Evolutionary conservation across 164 flowering plant species (phyloP), one percentile per base, ranked within the genome.

Genomic region (Paratinospora sagittata): DNA sequence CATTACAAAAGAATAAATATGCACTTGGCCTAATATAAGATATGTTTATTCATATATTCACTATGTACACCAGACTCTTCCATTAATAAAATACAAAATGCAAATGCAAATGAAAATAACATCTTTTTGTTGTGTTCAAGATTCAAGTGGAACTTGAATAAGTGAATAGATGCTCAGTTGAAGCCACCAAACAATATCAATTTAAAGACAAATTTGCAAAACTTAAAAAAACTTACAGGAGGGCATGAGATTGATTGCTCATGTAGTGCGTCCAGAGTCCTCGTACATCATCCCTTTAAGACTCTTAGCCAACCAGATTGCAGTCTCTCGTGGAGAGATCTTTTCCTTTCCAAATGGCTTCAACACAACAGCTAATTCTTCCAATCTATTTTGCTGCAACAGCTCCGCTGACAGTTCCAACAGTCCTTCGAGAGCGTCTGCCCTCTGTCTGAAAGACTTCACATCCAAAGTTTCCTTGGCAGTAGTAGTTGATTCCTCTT

Each of bases 301-400:
- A 80, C 97, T 92, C 80, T 85, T 95, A 0, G 99, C 97, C 79
- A 95, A 76, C 99, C 99, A 95, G 69, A 95, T 95, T 24, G 99
- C 99, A 1, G 99, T 95, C 81, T 95, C 99, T 77, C 99, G 87
- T 66, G 98, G 96, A 65, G 98, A 92, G 33, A 93, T 97, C 73
- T 93, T 93, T 75, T 87, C 92, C 83, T 84, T 93, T 57, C 99
- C 99, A 23, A 96, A 96, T 27, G 99, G 99, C 79, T 85, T 91
- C 80, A 96, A 80, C 33, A 96, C 96, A 70, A 92, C 86, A 0
- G 90, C 76, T 52, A 96, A 91, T 77, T 91, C 99, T 79, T 91
- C 98, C 73, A 96, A 67, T 78, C 97, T 79, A 60, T 84, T 85
- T 19, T 89, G 91, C 82, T 96, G 86, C 69, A 96, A 84, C 74